Evolutionary conservation across 2,329 filamentous ascomycete species (phyloP).

Genomic region (Trichoderma harzianum): DNA sequence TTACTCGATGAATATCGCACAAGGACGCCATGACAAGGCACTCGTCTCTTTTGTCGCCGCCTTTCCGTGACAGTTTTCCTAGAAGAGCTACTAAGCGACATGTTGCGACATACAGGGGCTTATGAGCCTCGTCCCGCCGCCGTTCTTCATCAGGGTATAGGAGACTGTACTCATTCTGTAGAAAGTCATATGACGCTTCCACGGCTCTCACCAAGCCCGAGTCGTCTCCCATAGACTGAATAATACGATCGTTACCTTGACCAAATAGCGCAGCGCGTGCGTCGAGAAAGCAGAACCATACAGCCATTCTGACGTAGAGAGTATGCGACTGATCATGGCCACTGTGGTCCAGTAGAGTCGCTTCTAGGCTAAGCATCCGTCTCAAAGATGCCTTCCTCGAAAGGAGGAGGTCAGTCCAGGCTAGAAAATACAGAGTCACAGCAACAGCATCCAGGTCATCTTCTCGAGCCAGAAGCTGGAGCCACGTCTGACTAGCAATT

Average conservation of each 20-base stretch:
- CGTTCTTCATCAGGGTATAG: neutral
- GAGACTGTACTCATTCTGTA: neutral
- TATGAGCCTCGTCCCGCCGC: neutral
- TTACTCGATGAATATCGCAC: neutral
- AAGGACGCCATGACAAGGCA: neutral
- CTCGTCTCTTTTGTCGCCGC: neutral
- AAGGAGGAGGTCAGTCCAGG: neutral
- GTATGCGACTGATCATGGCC: neutral
- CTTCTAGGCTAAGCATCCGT: neutral
- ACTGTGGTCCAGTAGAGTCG: neutral
- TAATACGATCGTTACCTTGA: neutral
- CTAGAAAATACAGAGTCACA: neutral
- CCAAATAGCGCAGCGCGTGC: neutral
- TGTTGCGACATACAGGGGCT: neutral
- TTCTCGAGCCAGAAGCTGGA: neutral
- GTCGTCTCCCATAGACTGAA: neutral
- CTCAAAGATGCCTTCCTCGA: neutral
- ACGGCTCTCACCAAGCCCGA: neutral
- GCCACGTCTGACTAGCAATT: neutral
- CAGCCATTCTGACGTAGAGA: neutral
- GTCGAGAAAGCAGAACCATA: neutral
- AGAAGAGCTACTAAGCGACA: neutral
- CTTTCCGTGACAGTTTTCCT: neutral
- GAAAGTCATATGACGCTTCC: neutral
- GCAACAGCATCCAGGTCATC: neutral